These are phyloP conservation scores for Epichloe elymi DNA, from an alignment of 2,329 filamentous ascomycete species.

Conservation along the genomic window DNA sequence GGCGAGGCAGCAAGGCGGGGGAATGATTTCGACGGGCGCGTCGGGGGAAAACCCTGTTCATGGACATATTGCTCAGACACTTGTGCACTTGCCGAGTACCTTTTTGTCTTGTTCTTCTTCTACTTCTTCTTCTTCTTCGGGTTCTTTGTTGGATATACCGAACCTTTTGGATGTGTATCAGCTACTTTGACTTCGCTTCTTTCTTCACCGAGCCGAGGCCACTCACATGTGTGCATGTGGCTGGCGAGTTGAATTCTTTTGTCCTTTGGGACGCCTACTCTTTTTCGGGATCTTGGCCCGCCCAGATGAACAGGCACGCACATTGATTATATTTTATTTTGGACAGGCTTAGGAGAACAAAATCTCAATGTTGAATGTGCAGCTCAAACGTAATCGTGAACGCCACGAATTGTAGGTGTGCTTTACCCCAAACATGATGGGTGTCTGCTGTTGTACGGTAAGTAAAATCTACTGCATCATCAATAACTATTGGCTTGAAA, in stretches of 20 bases:
- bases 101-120: background rate
- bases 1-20: background rate
- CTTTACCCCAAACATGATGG: no score
- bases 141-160: background rate
- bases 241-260: background rate
- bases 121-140: background rate
- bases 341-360: background rate
- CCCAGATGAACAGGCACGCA: no score
- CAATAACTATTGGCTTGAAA: no score
- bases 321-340: background rate
- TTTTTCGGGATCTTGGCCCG: background rate
- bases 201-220: background rate
- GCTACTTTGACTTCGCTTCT: background rate
- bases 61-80: background rate
- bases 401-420: no score
- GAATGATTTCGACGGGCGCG: background rate
- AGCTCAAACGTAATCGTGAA: no score
- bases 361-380: background rate
- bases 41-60: background rate
- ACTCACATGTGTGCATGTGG: background rate
- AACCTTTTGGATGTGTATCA: background rate
- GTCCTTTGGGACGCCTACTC: background rate
- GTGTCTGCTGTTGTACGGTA: no score
- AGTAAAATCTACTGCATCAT: no score
- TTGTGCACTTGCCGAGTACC: background rate